Evolutionary conservation across 257 asterid genomes (phyloP), one percentile per base, ranked within the genome.

Genomic region (Ehretia macrophylla): DNA sequence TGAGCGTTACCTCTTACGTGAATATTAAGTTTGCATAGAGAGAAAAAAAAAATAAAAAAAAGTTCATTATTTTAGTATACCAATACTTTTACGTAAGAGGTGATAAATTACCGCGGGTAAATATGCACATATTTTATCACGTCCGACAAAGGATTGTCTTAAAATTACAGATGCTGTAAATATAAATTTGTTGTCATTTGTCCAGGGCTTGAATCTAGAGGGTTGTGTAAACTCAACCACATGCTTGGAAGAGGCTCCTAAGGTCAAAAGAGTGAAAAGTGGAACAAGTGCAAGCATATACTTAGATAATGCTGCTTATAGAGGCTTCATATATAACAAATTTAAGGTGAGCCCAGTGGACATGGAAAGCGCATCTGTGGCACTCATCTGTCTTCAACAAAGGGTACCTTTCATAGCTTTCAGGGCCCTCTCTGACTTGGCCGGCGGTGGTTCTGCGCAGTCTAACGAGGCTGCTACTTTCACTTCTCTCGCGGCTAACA

Each of bases 301-400:
- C 6, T 61, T 67, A 2, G 77, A 72, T 40, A 72, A 72, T 17
- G 44, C 51, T 5, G 77, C 77, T 12, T 72, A 62, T 56, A 40
- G 67, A 14, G 32, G 57, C 21, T 72, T 62, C 55, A 38, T 72
- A 58, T 6, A 50, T 46, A 62, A 65, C 10, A 72, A 72, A 37
- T 72, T 67, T 58, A 62, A 72, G n/a, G 77, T 61, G 22, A 67
- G 73, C 11, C 17, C 73, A 37, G 59, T 72, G 0, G 77, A 72
- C 51, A 72, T 72, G 77, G 77, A 72, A 58, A 67, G 63, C 17
- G 73, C 77, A 4, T 67, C 64, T 10, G 70, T 72, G 13, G 77
- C 73, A 9, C 58, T 72, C 0, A 22, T 67, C n/a, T 67, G 73
- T 51, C 64, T 56, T 8, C 77, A 62, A 27, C 73, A 72, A 39